A percentile compares a stretch with the other conserved stretches of the same genome.
These are phyloP conservation scores for Botrytis fabae DNA, from an alignment of 2,329 filamentous ascomycete species.

Conservation along the genomic window DNA sequence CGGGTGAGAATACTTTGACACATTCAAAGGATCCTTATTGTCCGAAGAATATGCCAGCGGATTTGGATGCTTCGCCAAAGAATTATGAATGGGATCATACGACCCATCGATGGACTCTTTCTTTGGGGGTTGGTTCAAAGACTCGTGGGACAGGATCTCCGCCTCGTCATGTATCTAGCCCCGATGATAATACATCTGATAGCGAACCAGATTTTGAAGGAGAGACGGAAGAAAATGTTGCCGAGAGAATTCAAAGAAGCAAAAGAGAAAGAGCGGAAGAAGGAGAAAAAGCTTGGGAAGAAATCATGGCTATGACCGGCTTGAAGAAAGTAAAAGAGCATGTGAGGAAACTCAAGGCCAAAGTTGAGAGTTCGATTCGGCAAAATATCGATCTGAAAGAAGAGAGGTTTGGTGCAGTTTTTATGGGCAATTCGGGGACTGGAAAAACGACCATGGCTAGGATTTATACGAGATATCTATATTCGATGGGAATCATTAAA, in stretches of 20 bases:
- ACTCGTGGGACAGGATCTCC: not conserved
- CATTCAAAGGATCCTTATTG: not conserved
- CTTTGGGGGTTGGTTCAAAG: not conserved
- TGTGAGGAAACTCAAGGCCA: slow-evolving; percentile 51
- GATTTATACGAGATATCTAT: slow-evolving; percentile 65
- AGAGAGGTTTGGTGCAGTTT: slow-evolving; percentile 51
- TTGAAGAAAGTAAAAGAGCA: slow-evolving; percentile 54
- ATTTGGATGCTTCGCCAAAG: not conserved
- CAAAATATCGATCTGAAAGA: slow-evolving; percentile 48
- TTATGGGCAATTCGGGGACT: slow-evolving; percentile 59
- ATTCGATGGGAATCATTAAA: slow-evolving; percentile 59
- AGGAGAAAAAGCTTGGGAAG: slow-evolving; percentile 48
- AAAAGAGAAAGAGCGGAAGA: slow-evolving; percentile 40
- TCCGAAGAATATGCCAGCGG: not conserved
- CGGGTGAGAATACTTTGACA: not conserved
- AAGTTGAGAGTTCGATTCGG: slow-evolving; percentile 49
- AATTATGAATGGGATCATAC: slow-evolving; percentile 17
- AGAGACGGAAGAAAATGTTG: not conserved
- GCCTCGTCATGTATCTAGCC: too few relatives aligned
- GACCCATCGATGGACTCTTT: not conserved
- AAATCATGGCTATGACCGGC: slow-evolving; percentile 54
- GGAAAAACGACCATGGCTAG: slow-evolving; percentile 71
- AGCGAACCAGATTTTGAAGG: not conserved
- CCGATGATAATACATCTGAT: slow-evolving; percentile 5
- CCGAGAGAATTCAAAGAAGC: not conserved